phyloP scores from a whole-genome alignment of 768 basidiomycete species.

The Lactarius quietus region DNA sequence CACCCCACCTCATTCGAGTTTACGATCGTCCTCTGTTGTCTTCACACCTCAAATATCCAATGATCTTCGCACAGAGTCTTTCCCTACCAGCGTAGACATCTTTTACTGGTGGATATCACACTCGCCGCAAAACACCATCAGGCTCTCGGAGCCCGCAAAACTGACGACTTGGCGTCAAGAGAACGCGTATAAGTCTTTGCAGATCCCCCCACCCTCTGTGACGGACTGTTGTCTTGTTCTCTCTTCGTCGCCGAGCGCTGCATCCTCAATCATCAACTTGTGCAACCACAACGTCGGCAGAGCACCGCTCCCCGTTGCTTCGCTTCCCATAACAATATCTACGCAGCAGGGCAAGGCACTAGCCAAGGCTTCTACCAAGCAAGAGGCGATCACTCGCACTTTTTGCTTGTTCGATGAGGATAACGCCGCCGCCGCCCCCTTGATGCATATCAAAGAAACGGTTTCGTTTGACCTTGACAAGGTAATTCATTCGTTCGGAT shows the following conservation, averaged over 20 bases:
- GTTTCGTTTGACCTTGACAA: constrained; percentile 93
- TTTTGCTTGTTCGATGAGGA: constrained; percentile 39
- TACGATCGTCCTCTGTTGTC: constrained; percentile 42
- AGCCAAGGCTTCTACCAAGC: constrained; percentile 41
- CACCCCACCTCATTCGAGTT: constrained; percentile 64
- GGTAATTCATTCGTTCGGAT: constrained; percentile 41
- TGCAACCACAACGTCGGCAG: constrained; percentile 41
- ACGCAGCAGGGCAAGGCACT: constrained; percentile 26
- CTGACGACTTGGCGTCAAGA: constrained; percentile 69
- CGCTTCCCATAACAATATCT: constrained; percentile 57
- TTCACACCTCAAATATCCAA: constrained; percentile 87
- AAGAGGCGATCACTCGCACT: constrained; percentile 61
- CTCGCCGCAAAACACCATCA: constrained; percentile 12
- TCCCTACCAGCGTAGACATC: constrained; percentile 52
- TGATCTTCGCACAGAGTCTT: constrained; percentile 81
- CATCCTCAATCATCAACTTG: constrained; percentile 41
- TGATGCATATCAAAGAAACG: constrained; percentile 64
- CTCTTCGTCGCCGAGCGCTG: constrained; percentile 35
- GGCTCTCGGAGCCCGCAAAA: constrained; percentile 49
- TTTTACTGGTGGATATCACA: constrained; percentile 60
- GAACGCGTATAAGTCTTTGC: constrained; percentile 73
- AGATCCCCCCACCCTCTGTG: constrained; percentile 54
- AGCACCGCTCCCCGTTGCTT: constrained; percentile 57
- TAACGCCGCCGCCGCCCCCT: constrained; percentile 12
- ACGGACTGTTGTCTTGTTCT: constrained; percentile 63